Evolutionary conservation across 345 rosid genomes (phyloP).

Genomic region (Theobroma cacao): DNA sequence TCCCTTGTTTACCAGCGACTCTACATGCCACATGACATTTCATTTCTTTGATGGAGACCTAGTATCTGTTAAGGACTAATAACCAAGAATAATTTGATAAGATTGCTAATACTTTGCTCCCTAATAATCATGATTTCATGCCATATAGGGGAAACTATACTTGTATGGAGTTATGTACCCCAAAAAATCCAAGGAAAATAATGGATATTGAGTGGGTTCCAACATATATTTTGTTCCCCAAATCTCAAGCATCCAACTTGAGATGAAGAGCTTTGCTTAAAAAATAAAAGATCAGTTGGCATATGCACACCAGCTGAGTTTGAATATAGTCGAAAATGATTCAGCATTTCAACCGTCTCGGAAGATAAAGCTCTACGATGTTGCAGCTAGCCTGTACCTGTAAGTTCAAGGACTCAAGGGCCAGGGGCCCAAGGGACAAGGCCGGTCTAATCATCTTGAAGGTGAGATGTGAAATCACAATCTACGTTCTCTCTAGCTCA

Average conservation of each 20-base stretch:
- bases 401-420: not conserved
- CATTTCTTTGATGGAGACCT: not conserved
- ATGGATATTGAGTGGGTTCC: conserved; percentile 27
- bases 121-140: not conserved
- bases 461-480: too few relatives aligned
- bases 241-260: conserved; percentile 15
- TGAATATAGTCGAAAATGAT: not conserved
- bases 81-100: not conserved
- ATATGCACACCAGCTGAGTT: conserved; percentile 30
- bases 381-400: not conserved
- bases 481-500: too few relatives aligned
- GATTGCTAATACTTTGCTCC: not conserved
- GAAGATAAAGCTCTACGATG: not conserved
- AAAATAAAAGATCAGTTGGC: not conserved
- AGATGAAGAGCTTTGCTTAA: not conserved
- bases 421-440: too few relatives aligned
- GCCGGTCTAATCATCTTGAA: too few relatives aligned
- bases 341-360: not conserved
- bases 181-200: conserved; percentile 11
- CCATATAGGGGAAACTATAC: too few relatives aligned
- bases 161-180: too few relatives aligned
- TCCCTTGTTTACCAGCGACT: conserved; percentile 4
- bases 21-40: not conserved
- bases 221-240: conserved; percentile 17
- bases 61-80: not conserved